Conservation (phyloP, 2,329 filamentous ascomycete species). For the Aspergillus novofumigatus region DNA sequence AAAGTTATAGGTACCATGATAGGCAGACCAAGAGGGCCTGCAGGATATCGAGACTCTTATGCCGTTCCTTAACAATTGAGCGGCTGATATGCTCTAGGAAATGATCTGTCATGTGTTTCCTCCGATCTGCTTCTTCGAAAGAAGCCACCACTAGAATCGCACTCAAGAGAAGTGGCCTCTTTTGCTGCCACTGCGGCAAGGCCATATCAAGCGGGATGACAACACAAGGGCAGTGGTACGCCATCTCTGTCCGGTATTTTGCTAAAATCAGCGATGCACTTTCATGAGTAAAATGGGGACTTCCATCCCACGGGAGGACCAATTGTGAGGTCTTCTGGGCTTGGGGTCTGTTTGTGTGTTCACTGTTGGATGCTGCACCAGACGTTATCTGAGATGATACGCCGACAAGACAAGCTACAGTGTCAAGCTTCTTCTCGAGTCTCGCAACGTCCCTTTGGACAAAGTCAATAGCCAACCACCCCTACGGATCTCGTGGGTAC, state of each 20-base stretch:
- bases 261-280: conserved; percentile 14
- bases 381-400: neutral
- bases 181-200: conserved; percentile 12
- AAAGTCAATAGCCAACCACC: neutral
- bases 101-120: conserved; percentile 10
- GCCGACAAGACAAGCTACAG: conserved; percentile 20
- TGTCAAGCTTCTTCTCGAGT: conserved; percentile 25
- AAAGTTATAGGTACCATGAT: conserved; percentile 39
- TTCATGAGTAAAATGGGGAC: conserved; percentile 1
- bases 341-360: neutral
- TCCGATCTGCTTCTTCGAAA: conserved; percentile 6
- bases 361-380: neutral
- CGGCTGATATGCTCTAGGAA: conserved; percentile 36
- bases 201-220: conserved; percentile 13
- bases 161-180: conserved; percentile 21
- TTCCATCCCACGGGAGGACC: conserved; percentile 1
- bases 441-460: conserved; percentile 18
- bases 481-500: neutral
- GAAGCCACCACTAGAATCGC: conserved; percentile 19
- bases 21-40: conserved; percentile 47
- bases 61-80: conserved; percentile 40
- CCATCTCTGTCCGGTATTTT: conserved; percentile 11
- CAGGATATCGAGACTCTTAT: conserved; percentile 42
- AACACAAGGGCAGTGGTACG: conserved; percentile 25
- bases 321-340: conserved; percentile 10